Percentiles rank a stretch among this genome's conserved stretches.
These are phyloP conservation scores for Dalbergia cochinchinensis DNA, from an alignment of 306 rosid genomes.

Conservation along the genomic window DNA sequence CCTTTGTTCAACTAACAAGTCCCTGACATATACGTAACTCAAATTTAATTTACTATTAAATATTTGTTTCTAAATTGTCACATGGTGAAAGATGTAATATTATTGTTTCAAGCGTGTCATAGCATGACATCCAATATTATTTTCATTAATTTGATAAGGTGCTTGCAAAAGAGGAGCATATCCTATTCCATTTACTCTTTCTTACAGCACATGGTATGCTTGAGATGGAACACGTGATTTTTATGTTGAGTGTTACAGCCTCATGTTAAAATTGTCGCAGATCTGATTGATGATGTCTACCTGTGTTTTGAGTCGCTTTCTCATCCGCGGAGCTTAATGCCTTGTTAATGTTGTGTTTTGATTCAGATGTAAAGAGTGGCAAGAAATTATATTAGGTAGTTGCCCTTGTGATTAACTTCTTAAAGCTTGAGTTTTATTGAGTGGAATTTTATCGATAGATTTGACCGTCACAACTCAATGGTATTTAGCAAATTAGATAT, in stretches of 20 bases:
- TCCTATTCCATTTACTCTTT: background rate
- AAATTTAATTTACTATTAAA: too few species aligned
- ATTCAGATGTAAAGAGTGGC: background rate
- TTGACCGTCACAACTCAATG: background rate
- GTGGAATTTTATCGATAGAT: background rate
- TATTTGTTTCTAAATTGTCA: too few species aligned
- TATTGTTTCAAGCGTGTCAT: background rate
- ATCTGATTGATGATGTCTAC: background rate
- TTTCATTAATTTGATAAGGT: background rate
- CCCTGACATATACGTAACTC: too few species aligned
- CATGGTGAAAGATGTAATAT: too few species aligned
- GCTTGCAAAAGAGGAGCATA: background rate
- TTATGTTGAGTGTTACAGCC: conserved; percentile 2
- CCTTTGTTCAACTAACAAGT: too few species aligned
- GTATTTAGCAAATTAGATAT: background rate
- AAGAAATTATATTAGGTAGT: background rate
- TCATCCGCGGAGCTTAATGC: background rate
- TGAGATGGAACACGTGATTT: background rate
- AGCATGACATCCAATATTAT: background rate
- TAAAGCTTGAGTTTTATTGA: background rate
- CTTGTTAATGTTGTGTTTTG: background rate
- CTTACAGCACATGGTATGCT: background rate
- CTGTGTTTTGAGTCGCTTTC: background rate
- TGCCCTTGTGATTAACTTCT: background rate
- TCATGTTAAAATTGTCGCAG: background rate